A percentile compares a stretch with the other conserved stretches of the same genome.
phyloP scores from a whole-genome alignment of 2,329 filamentous ascomycete genomes.

The Xylariaceae sp. region DNA sequence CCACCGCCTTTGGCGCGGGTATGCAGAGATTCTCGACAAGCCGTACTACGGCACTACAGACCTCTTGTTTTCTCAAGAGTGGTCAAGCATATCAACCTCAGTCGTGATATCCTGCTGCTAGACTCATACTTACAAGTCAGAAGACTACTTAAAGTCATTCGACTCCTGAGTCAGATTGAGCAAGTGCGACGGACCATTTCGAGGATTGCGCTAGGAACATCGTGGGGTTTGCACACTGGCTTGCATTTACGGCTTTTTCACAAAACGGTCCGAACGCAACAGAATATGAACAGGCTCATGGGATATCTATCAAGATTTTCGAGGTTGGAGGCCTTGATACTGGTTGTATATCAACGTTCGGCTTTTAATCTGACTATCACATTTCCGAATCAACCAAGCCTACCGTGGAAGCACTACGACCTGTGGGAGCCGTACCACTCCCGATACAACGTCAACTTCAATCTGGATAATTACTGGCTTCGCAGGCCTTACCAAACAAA shows the following conservation, averaged over 20 bases:
- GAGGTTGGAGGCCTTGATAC: conserved; percentile 38
- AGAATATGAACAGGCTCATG: conserved; percentile 41
- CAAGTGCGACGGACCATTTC: conserved; percentile 38
- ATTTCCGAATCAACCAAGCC: conserved; percentile 19
- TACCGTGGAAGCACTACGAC: conserved; percentile 33
- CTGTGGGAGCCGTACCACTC: conserved; percentile 44
- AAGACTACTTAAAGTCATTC: conserved; percentile 42
- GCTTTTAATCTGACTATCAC: conserved; percentile 36
- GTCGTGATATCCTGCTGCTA: conserved; percentile 43
- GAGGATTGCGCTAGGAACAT: conserved; percentile 42
- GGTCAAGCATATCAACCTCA: conserved; percentile 45
- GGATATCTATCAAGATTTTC: conserved; percentile 38
- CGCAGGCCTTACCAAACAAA: conserved; percentile 37
- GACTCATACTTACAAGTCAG: conserved; percentile 47
- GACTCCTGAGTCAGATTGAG: conserved; percentile 44
- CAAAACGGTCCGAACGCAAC: conserved; percentile 37
- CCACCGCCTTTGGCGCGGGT: conserved; percentile 41
- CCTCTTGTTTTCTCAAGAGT: conserved; percentile 41
- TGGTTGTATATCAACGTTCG: conserved; percentile 46
- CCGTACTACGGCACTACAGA: conserved; percentile 41
- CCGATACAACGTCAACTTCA: conserved; percentile 45
- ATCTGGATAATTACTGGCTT: conserved; percentile 40
- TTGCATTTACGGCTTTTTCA: conserved; percentile 44
- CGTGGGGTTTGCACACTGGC: conserved; percentile 43
- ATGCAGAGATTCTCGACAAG: conserved; percentile 41